Conservation (phyloP, 805 yeast species). For the Ogataea pini region DNA sequence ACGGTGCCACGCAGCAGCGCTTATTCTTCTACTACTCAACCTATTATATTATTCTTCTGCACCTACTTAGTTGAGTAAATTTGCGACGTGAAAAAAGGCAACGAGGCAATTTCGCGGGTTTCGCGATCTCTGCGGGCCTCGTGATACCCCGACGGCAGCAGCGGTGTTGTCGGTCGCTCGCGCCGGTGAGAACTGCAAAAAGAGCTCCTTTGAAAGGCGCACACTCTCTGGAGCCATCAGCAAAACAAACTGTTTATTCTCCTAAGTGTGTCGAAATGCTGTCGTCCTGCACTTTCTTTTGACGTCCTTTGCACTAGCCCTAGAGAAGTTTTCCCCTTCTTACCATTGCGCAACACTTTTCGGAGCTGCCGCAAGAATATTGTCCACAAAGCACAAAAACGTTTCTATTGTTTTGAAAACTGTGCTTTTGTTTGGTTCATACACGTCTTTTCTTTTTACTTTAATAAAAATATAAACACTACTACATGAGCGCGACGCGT, state of each 20-base stretch:
- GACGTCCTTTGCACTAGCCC: too few relatives aligned
- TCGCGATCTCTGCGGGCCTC: neutral
- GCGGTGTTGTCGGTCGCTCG: too few relatives aligned
- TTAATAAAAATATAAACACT: neutral
- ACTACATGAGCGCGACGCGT: constrained; percentile 3
- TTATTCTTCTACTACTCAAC: neutral
- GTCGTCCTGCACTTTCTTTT: too few relatives aligned
- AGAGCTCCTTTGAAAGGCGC: too few relatives aligned
- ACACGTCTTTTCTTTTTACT: neutral
- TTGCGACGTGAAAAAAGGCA: neutral
- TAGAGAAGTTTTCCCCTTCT: too few relatives aligned
- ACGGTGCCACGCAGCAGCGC: neutral
- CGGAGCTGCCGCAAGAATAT: neutral
- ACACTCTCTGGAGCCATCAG: too few relatives aligned
- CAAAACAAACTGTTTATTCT: too few relatives aligned
- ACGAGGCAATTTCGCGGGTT: neutral
- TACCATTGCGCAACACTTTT: neutral
- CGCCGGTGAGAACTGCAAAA: too few relatives aligned
- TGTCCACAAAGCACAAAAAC: neutral
- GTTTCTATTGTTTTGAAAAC: neutral
- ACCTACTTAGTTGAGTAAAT: neutral
- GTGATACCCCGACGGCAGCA: too few relatives aligned
- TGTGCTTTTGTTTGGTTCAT: neutral
- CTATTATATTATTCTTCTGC: neutral
- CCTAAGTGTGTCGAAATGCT: too few relatives aligned